Conservation (phyloP, 2,329 filamentous ascomycete genomes). For the Sarocladium strictum region DNA sequence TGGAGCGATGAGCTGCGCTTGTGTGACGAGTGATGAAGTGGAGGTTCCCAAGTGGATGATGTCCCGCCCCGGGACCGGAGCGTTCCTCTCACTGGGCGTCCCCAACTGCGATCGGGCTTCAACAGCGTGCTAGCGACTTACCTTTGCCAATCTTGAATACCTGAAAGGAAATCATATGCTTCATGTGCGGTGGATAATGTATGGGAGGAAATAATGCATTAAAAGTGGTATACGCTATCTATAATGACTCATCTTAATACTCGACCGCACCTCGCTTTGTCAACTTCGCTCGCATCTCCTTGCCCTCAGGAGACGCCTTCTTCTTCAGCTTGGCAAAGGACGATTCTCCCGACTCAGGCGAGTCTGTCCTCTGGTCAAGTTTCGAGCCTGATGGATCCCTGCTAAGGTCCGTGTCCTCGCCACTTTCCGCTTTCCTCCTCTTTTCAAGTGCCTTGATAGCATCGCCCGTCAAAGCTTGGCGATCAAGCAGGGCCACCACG, state of each 20-base stretch:
- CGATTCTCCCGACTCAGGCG: neutral
- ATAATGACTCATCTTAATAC: neutral
- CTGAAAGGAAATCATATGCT: no score
- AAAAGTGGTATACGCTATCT: no score
- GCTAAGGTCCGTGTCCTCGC: neutral
- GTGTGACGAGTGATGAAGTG: neutral
- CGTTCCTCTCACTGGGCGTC: no score
- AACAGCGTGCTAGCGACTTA: no score
- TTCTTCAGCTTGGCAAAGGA: neutral
- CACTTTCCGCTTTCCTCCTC: constrained; percentile 24
- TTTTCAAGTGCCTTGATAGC: constrained; percentile 45
- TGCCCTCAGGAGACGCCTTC: neutral
- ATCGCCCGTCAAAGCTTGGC: constrained; percentile 66
- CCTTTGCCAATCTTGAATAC: no score
- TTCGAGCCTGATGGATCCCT: neutral
- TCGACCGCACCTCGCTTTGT: neutral
- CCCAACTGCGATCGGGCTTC: no score
- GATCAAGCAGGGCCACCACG: constrained; percentile 68
- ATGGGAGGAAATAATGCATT: no score
- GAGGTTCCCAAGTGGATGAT: no score
- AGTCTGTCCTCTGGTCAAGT: neutral
- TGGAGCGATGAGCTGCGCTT: neutral
- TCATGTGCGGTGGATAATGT: no score
- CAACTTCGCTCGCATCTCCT: neutral
- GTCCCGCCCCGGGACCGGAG: no score